phyloP scores from a whole-genome alignment of 2,329 filamentous ascomycete species.

The Pezicula radicicola region DNA sequence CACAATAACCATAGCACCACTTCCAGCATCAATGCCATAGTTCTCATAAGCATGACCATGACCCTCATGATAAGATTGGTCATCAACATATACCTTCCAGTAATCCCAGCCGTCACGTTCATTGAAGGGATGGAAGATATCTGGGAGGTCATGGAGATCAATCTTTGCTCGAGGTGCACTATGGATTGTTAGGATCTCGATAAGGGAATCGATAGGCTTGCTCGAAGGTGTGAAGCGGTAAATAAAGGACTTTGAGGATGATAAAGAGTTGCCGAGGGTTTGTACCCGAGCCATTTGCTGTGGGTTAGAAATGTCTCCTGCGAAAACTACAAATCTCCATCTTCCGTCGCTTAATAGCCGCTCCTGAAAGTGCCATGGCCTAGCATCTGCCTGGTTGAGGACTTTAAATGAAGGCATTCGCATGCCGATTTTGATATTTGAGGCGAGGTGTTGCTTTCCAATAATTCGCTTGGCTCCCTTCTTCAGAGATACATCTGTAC shows the following conservation, averaged over 20 bases:
- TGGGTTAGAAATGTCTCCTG: slow-evolving; percentile 49
- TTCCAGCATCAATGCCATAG: slow-evolving; percentile 21
- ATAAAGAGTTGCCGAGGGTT: slow-evolving; percentile 43
- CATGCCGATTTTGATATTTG: slow-evolving; percentile 43
- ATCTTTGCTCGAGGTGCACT: slow-evolving; percentile 44
- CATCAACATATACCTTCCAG: slow-evolving; percentile 52
- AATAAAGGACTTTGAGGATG: slow-evolving; percentile 36
- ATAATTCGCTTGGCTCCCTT: slow-evolving; percentile 10
- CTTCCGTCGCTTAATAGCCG: slow-evolving; percentile 53
- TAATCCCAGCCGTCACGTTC: slow-evolving; percentile 49
- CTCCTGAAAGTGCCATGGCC: slow-evolving; percentile 58
- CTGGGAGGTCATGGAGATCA: slow-evolving; percentile 47
- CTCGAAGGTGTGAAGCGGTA: slow-evolving; percentile 36
- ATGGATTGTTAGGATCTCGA: slow-evolving; percentile 62
- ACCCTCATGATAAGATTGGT: slow-evolving; percentile 48
- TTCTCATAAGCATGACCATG: slow-evolving; percentile 34
- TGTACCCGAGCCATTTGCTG: slow-evolving; percentile 42
- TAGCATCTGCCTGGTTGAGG: slow-evolving; percentile 53
- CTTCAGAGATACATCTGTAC: slow-evolving; percentile 46
- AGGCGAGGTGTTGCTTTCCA: slow-evolving; percentile 23
- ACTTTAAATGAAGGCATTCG: slow-evolving; percentile 58
- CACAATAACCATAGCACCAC: slow-evolving; percentile 21
- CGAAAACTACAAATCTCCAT: slow-evolving; percentile 59
- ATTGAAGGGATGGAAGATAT: slow-evolving; percentile 43
- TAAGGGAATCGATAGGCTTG: slow-evolving; percentile 39